Conservation (phyloP, 208 protist species). For the Phytomonas sp. region DNA sequence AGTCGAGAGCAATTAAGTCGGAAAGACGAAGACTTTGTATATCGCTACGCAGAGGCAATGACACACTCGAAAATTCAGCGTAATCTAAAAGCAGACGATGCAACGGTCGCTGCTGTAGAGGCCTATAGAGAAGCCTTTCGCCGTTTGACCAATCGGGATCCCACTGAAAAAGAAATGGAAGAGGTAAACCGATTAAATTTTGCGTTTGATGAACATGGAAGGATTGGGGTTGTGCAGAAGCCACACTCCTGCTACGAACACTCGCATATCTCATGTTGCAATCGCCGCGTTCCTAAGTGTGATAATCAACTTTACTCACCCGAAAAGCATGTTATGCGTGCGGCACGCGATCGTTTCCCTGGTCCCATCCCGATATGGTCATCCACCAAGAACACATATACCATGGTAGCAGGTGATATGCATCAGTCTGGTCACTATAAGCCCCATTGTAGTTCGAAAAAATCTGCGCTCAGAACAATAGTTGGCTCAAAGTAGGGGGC, state of each 20-base stretch:
- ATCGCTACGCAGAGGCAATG: constrained; percentile 60
- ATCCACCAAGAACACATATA: constrained; percentile 70
- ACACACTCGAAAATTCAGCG: constrained; percentile 36
- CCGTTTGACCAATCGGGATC: constrained; percentile 52
- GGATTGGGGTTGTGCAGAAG: constrained; percentile 72
- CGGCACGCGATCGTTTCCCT: constrained; percentile 65
- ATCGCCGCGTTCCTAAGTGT: constrained; percentile 34
- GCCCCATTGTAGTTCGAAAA: constrained; percentile 11
- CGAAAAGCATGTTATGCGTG: constrained; percentile 54
- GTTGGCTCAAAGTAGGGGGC: constrained; percentile 9
- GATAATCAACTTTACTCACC: constrained; percentile 50
- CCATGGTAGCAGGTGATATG: constrained; percentile 51
- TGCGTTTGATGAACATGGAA: constrained; percentile 60
- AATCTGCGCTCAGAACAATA: constrained; percentile 10
- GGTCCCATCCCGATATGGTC: constrained; percentile 74
- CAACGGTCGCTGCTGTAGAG: constrained; percentile 30
- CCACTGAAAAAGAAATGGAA: constrained; percentile 63
- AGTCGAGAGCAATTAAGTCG: constrained; percentile 36
- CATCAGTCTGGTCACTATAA: constrained; percentile 54
- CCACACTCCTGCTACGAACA: constrained; percentile 76
- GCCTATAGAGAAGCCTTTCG: constrained; percentile 75
- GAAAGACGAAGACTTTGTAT: constrained; percentile 77
- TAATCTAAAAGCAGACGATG: constrained; percentile 17
- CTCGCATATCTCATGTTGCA: constrained; percentile 56
- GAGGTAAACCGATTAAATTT: constrained; percentile 62